Base-by-base conservation (phyloP, 192 early-diverging fungal species). In the Podochytrium sp. region DNA sequence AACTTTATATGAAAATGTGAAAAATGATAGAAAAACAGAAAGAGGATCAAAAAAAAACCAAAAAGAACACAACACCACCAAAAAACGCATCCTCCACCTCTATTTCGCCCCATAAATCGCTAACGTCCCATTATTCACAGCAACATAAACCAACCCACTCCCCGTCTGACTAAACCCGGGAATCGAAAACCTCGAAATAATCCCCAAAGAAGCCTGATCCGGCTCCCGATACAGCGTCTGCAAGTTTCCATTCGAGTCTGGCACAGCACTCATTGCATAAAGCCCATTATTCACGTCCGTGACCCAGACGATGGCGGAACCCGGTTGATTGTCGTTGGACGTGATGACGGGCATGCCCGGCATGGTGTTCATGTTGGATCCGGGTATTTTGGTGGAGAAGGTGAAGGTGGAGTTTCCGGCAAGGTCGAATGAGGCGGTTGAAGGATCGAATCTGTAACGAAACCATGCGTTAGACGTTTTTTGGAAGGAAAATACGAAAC, bases 61-160 rank as follows among this genome's bases (percentile, higher is more conserved):
- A n/a, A n/a, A n/a, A n/a, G n/a, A n/a, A n/a, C n/a, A n/a, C n/a
- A n/a, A n/a, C n/a, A n/a, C n/a, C n/a, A n/a, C n/a, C n/a, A n/a
- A n/a, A n/a, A n/a, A n/a, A n/a, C n/a, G n/a, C n/a, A n/a, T n/a
- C n/a, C n/a, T n/a, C n/a, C n/a, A n/a, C n/a, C n/a, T 47, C 43
- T 47, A 47, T 20, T 12, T 20, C 43, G 10, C 29, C 32, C 64
- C 64, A 32, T 50, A 66, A 50, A 66, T 33, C 7, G 33, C 0
- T n/a, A 66, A 30, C 10, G 64, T 66, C 12, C 41, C 64, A 20
- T 66, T 66, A 18, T 66, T 66, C n/a, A 43, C 50, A 20, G 64
- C n/a, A 1, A 66, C 64, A 50, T 66, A 66, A 18, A 66, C 43
- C 1, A 66, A 32, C 7, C 64, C 64, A 3, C 64, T 66, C 18